Base-by-base conservation (phyloP, 2,329 filamentous ascomycete genomes). In the Ambrosiella cleistominuta region DNA sequence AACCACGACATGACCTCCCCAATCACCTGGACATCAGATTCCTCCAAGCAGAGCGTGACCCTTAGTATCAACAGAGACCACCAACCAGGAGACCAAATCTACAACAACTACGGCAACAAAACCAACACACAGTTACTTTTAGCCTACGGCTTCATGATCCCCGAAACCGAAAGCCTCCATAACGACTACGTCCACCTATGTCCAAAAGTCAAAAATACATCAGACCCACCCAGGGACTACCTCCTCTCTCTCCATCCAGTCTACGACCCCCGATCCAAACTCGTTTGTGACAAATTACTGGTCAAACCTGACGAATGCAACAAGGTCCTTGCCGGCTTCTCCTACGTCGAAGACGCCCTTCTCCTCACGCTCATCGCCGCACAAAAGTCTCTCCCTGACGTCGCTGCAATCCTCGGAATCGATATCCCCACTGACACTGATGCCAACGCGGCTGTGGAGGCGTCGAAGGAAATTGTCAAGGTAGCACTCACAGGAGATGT, bases 101-200 rank as follows among this genome's bases (percentile, higher is more conserved):
- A 75, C 64, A 86, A 87, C 70, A 88, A 86, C 66, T 89, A 89
- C 65, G 85, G 85, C 37, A 67, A 72, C 65, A 86, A 87, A 68
- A 86, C 83, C 6, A 89, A 88, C 64, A 83, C 82, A 60, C 83
- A 87, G 69, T 70, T 85, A 27, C 72, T 85, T 1, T 69, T 84
- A 1, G 80, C 76, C 0, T 85, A 85, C 64, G 80, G 80, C 1
- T 84, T 84, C 65, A 72, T 78, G 62, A 65, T 83, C 0, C 73
- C 75, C 1, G 69, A 73, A 57, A 72, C 71, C 0, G 66, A 68
- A 0, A 66, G 64, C 3, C 68, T 81, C 58, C 78, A 82, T 65
- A 81, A 81, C 63, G 79, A 81, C 66, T 81, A 81, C 64, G 67
- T 78, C 0, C 78, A 82, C 64, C 69, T 81, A 8, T 73, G 76